phyloP scores from a whole-genome alignment of 208 protist species.

The Leishmania braziliensis region DNA sequence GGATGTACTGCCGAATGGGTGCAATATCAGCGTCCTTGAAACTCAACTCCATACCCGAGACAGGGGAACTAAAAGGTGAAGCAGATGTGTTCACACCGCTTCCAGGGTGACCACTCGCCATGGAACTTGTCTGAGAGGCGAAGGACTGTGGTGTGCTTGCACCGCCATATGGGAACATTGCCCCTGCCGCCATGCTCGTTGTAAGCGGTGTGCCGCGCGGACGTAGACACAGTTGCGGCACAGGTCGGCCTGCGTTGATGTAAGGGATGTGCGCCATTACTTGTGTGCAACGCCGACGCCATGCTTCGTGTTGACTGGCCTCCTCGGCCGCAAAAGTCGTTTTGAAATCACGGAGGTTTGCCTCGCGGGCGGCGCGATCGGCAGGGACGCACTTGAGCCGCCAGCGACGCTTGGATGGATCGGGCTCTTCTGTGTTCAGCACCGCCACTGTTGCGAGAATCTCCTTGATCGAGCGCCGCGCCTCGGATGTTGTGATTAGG shows the following conservation, averaged over 20 bases:
- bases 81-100: neutral
- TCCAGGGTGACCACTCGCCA: neutral
- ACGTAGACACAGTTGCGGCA: slow-evolving; percentile 40
- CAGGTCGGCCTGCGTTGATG: slow-evolving; percentile 40
- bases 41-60: neutral
- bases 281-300: slow-evolving; percentile 40
- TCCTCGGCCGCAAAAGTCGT: slow-evolving; percentile 45
- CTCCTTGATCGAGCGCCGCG: slow-evolving; percentile 61
- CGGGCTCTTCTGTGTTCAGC: slow-evolving; percentile 51
- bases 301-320: slow-evolving; percentile 52
- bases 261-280: slow-evolving; percentile 49
- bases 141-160: neutral
- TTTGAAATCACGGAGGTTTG: slow-evolving; percentile 30
- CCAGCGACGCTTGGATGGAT: slow-evolving; percentile 66
- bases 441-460: slow-evolving; percentile 60
- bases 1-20: slow-evolving; percentile 68
- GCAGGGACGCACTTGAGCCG: slow-evolving; percentile 57
- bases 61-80: slow-evolving; percentile 19
- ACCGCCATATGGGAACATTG: slow-evolving; percentile 10
- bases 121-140: neutral
- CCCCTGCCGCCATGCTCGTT: neutral
- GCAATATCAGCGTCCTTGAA: slow-evolving; percentile 52
- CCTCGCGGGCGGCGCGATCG: slow-evolving; percentile 22
- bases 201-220: slow-evolving; percentile 16
- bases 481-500: slow-evolving; percentile 38